Percentiles rank a stretch among this genome's conserved stretches.
Conservation (phyloP, 768 basidiomycete species). For the Suillus bovinus region DNA sequence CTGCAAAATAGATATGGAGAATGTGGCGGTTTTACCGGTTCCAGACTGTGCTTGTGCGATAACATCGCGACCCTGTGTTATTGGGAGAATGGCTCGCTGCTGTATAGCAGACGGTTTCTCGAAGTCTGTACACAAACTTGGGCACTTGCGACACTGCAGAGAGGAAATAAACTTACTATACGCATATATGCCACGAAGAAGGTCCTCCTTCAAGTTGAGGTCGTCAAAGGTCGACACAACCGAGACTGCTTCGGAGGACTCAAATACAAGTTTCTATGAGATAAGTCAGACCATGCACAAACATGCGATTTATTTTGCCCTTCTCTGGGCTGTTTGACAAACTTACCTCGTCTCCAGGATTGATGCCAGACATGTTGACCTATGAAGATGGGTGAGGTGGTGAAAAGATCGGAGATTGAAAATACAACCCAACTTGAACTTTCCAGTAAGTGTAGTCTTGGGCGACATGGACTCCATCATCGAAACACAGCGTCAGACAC, state of each 20-base stretch:
- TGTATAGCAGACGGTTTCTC: constrained; percentile 99
- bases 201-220: constrained; percentile 90
- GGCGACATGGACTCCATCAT: constrained; percentile 84
- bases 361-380: constrained; percentile 75
- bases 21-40: constrained; percentile 99
- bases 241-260: constrained; percentile 90
- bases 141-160: constrained; percentile 8
- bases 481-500: constrained; percentile 92
- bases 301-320: constrained; percentile 1
- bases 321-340: constrained; percentile 17
- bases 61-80: constrained; percentile 94
- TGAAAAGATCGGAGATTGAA: constrained; percentile 59
- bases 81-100: constrained; percentile 95
- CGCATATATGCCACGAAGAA: constrained; percentile 95
- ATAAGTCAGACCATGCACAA: constrained; percentile 1
- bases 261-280: constrained; percentile 85
- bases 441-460: constrained; percentile 12
- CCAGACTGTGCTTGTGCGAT: constrained; percentile 99
- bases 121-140: constrained; percentile 57
- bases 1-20: constrained; percentile 97
- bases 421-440: constrained; percentile 15
- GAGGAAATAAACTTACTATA: constrained; percentile 66
- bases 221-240: constrained; percentile 90
- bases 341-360: constrained; percentile 81
- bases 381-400: constrained; percentile 37